These are phyloP conservation scores for Russula foetens DNA, from an alignment of 768 basidiomycete species.

Conservation along the genomic window DNA sequence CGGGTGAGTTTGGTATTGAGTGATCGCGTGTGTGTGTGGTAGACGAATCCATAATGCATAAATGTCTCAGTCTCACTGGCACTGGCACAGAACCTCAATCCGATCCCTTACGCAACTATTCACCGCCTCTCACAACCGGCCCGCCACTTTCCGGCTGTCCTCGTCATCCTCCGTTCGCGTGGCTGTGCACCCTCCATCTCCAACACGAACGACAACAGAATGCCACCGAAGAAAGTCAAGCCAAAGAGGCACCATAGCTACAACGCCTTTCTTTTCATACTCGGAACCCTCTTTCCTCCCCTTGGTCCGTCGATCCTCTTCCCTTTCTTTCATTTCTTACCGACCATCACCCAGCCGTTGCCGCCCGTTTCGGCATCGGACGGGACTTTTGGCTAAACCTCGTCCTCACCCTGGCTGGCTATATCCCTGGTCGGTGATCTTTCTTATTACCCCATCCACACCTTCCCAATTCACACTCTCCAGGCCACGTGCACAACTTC, in stretches of 20 bases:
- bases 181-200: not conserved
- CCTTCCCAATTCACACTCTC: conserved; percentile 8
- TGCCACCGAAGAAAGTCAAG: conserved; percentile 32
- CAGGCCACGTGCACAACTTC: conserved; percentile 88
- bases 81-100: too few species aligned
- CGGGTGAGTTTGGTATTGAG: conserved; percentile 37
- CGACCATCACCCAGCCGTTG: conserved; percentile 58
- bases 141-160: not conserved
- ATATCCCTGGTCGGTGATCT: conserved; percentile 62
- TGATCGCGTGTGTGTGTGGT: not conserved
- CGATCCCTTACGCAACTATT: too few species aligned
- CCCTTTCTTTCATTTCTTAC: conserved; percentile 8
- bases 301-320: conserved; percentile 48
- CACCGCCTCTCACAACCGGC: not conserved
- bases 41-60: not conserved
- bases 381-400: conserved; percentile 88
- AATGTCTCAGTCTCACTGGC: too few species aligned
- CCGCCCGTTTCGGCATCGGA: conserved; percentile 87
- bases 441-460: conserved; percentile 1
- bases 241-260: conserved; percentile 79
- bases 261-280: conserved; percentile 69
- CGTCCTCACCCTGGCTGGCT: conserved; percentile 82
- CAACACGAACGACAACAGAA: not conserved
- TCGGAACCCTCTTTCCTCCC: conserved; percentile 88
- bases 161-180: not conserved